phyloP scores from a whole-genome alignment of 768 basidiomycete genomes.

The Mycena vitilis region DNA sequence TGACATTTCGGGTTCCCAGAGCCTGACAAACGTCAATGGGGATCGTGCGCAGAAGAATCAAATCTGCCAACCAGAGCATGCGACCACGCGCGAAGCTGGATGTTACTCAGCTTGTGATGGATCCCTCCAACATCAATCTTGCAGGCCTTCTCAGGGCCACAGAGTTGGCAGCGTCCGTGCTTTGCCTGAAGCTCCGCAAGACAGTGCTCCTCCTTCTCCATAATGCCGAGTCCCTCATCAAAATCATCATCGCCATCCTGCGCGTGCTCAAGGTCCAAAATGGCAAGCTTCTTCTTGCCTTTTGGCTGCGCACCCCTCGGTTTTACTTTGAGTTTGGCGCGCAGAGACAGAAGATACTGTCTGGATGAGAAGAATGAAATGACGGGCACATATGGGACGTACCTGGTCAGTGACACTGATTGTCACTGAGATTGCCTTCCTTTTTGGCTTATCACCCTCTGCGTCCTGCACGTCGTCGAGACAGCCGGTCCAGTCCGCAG shows the following conservation, averaged over 20 bases:
- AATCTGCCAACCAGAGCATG: conserved; percentile 1
- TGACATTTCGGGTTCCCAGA: background rate
- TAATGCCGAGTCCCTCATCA: background rate
- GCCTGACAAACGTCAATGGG: too few relatives aligned
- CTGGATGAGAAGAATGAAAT: too few relatives aligned
- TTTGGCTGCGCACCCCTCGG: too few relatives aligned
- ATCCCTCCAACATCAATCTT: conserved; percentile 1
- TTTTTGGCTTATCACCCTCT: too few relatives aligned
- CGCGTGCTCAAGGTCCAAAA: conserved; percentile 15
- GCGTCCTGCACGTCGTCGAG: too few relatives aligned
- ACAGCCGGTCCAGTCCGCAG: too few relatives aligned
- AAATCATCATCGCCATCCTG: conserved; percentile 1
- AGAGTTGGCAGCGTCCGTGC: background rate
- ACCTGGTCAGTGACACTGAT: too few relatives aligned
- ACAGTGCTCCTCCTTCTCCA: conserved; percentile 6
- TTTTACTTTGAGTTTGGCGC: too few relatives aligned
- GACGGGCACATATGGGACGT: too few relatives aligned
- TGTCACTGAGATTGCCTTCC: too few relatives aligned
- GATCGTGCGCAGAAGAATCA: background rate
- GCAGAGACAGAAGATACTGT: too few relatives aligned
- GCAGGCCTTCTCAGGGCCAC: conserved; percentile 15
- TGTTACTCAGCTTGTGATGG: background rate
- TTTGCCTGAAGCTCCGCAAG: background rate
- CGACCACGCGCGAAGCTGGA: conserved; percentile 6
- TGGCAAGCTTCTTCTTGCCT: too few relatives aligned